Conservation (phyloP, 2,329 filamentous ascomycete genomes). For the Laburnicola sp. region DNA sequence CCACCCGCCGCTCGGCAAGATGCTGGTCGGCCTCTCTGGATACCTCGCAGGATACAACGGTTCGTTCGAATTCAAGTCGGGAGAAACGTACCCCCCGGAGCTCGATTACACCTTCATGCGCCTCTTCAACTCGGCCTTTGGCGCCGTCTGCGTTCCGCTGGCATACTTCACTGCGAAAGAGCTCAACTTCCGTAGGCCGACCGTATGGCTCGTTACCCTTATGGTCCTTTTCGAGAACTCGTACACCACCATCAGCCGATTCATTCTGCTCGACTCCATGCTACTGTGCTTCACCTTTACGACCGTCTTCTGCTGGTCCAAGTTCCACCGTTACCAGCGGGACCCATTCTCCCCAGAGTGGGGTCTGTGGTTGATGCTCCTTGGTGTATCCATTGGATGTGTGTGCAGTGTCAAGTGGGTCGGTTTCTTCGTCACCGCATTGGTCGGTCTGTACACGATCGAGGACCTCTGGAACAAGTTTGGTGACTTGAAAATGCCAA, state of each 20-base stretch:
- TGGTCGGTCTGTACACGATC: conserved; percentile 92
- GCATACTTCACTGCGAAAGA: conserved; percentile 95
- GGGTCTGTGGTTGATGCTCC: conserved; percentile 93
- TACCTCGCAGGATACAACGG: conserved; percentile 98
- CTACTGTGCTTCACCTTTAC: conserved; percentile 98
- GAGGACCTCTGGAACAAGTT: conserved; percentile 99
- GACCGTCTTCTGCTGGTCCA: conserved; percentile 94
- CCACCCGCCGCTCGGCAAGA: conserved; percentile 95
- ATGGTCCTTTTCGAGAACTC: conserved; percentile 99
- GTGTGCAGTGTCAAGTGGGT: conserved; percentile 99
- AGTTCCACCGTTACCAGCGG: conserved; percentile 86
- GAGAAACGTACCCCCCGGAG: conserved; percentile 90
- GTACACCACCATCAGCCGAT: conserved; percentile 97
- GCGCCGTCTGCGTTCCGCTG: conserved; percentile 86
- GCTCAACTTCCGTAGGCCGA: conserved; percentile 79
- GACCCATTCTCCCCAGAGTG: conserved; percentile 88
- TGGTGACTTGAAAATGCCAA: conserved; percentile 87
- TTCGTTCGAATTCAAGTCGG: conserved; percentile 99
- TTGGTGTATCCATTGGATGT: conserved; percentile 92
- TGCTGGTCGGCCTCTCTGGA: conserved; percentile 94
- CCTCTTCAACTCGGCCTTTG: conserved; percentile 93
- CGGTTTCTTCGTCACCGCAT: conserved; percentile 89
- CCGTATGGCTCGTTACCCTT: conserved; percentile 91
- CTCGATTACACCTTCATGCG: conserved; percentile 99
- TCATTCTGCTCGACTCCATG: conserved; percentile 98